Evolutionary conservation across 148 eudicot species (phyloP), one percentile per base, ranked within the genome.

Genomic region (Rhododendron vialii): DNA sequence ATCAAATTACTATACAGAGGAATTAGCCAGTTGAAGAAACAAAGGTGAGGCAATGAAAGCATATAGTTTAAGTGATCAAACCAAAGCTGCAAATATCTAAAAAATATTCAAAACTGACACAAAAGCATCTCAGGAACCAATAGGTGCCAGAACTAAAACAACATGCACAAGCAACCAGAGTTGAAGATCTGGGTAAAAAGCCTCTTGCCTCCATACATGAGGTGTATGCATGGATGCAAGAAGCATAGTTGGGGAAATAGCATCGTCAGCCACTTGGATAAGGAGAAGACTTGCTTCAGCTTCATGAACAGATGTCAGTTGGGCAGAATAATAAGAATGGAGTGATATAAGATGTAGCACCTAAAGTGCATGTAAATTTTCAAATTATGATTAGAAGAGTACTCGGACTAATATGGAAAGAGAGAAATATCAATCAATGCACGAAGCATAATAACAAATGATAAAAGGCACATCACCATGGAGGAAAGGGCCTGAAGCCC

Each of bases 401-500:
- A 33, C 7, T 4, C 18, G 1, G 53, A 65, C 36, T 63, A 11
- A 41, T 51, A 53, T 45, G 20, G 61, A 71, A 83, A 12, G 59
- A 30, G 4, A 26, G 35, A 83, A 26, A 83, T 63, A 67, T 33
- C 38, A 38, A 36, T 48, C 28, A 53, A 2, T 28, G 57, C 12
- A 45, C 45, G 45, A 67, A 33, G 77, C 51, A 55, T 20, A 13
- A 30, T 53, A 8, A 88, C 57, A 53, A 51, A 17, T 78, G 75
- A 75, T 17, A 71, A 57, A 18, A 35, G 30, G 69, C 69, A 87
- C 59, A 86, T 91, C 88, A 95, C 98, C 92, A 92, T 93, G 26
- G 96, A 90, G 83, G 98, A 91, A 67, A 95, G 94, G 63, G 94
- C 93, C 92, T 94, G 96, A 63, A 95, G 90, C 43, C 92, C 98